Percentiles rank a stretch among this genome's conserved stretches.
Evolutionary conservation across 2,329 filamentous ascomycete species (phyloP).

Genomic region (Microdochium bolleyi): DNA sequence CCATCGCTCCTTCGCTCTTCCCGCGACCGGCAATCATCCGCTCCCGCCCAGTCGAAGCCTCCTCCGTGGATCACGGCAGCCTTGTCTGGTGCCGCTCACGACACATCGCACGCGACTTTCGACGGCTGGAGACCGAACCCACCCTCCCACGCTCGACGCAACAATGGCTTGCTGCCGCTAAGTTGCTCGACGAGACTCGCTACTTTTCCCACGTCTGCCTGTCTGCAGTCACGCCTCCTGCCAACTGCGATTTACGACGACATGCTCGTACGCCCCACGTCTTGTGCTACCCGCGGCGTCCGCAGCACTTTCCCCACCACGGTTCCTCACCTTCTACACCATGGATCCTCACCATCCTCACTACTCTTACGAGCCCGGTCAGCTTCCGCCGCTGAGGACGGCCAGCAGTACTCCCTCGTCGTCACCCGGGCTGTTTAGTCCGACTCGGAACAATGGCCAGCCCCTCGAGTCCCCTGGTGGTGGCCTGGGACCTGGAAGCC

Average conservation of each 20-base stretch:
- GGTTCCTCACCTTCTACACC: not conserved
- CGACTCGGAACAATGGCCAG: conserved; percentile 24
- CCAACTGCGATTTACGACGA: not conserved
- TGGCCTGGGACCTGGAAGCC: conserved; percentile 48
- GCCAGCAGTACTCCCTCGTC: not conserved
- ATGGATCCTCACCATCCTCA: not conserved
- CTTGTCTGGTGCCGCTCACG: not conserved
- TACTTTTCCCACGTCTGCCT: not conserved
- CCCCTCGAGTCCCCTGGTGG: conserved; percentile 42
- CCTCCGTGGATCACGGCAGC: not conserved
- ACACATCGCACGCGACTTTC: not conserved
- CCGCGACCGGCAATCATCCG: not conserved
- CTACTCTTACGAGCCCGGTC: not conserved
- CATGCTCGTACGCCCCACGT: not conserved
- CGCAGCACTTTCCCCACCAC: not conserved
- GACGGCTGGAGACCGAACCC: not conserved
- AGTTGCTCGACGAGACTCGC: not conserved
- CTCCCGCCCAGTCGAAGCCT: not conserved
- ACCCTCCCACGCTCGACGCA: not conserved
- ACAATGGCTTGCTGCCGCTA: not conserved
- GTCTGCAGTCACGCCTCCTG: not conserved
- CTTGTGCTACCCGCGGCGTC: not conserved
- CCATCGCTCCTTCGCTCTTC: not conserved
- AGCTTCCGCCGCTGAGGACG: not conserved
- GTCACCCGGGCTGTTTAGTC: not conserved